A percentile compares a stretch with the other conserved stretches of the same genome.
Conservation (phyloP, 768 basidiomycete species). For the Hericium rajendrae region DNA sequence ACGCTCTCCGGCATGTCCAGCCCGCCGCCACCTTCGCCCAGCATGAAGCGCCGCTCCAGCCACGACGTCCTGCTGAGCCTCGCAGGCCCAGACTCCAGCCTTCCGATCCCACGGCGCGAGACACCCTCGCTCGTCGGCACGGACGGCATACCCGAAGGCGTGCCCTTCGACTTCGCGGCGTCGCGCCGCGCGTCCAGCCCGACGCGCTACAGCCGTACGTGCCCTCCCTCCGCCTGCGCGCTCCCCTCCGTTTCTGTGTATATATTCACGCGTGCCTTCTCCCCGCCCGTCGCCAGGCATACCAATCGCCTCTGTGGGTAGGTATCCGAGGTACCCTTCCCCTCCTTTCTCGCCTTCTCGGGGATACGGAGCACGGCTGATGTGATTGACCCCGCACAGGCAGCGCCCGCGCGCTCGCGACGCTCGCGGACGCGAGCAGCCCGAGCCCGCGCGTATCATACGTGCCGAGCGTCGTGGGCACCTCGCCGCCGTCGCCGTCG, state of each 20-base stretch:
- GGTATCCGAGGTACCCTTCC: constrained; percentile 8
- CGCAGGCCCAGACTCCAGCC: constrained; percentile 66
- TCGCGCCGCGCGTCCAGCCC: constrained; percentile 58
- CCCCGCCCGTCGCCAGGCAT: constrained; percentile 39
- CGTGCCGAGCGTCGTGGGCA: constrained; percentile 20
- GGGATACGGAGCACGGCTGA: background rate
- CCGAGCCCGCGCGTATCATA: constrained; percentile 18
- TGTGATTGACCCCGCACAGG: constrained; percentile 33
- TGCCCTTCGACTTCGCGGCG: constrained; percentile 48
- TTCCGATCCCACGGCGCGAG: constrained; percentile 61
- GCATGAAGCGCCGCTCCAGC: constrained; percentile 50
- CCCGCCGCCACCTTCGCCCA: background rate
- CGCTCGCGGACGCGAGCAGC: constrained; percentile 66
- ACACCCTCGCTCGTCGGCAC: constrained; percentile 28
- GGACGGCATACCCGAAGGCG: constrained; percentile 62
- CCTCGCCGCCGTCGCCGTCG: constrained; percentile 20
- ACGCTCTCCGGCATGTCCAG: background rate
- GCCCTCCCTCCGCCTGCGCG: constrained; percentile 12
- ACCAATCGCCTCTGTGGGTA: constrained; percentile 17
- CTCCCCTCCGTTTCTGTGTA: background rate
- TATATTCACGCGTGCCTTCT: background rate
- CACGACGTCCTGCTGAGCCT: constrained; percentile 62
- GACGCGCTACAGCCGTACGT: constrained; percentile 72
- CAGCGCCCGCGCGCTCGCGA: constrained; percentile 65
- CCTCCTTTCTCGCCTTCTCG: constrained; percentile 1